Percentiles rank a stretch among this genome's conserved stretches.
Evolutionary conservation across 2,329 filamentous ascomycete genomes (phyloP).

Genomic region (Ceratocystis papillata): DNA sequence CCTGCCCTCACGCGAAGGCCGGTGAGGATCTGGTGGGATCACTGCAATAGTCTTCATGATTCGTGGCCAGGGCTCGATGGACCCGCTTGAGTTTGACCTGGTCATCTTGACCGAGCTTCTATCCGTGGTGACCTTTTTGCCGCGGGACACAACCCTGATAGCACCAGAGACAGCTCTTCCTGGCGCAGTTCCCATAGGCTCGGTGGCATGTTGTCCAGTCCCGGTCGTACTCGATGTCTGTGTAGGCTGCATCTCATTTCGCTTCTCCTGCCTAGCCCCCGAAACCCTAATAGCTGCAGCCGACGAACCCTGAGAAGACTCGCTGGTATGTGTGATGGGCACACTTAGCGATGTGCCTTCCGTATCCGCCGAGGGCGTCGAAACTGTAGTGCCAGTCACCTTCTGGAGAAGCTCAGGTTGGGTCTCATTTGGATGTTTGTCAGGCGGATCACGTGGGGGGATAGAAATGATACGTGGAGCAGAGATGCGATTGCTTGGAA

Average conservation of each 20-base stretch:
- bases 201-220: background rate
- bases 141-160: background rate
- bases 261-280: background rate
- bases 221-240: background rate
- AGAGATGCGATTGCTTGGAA: background rate
- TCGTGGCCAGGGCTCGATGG: background rate
- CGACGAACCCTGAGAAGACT: background rate
- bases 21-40: background rate
- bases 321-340: background rate
- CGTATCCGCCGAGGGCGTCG: background rate
- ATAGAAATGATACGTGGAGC: slow-evolving; percentile 4
- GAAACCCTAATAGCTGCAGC: background rate
- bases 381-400: background rate
- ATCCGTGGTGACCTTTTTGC: background rate
- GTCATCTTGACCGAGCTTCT: background rate
- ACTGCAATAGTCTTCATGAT: background rate
- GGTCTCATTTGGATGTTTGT: background rate
- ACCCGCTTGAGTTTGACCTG: background rate
- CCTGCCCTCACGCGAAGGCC: background rate
- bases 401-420: background rate
- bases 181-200: background rate
- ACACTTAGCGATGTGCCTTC: background rate
- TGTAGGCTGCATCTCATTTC: too few relatives aligned
- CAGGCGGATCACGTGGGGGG: background rate
- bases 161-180: background rate